Evolutionary conservation across 2,329 filamentous ascomycete genomes (phyloP).

Genomic region (Penicillium sp.): DNA sequence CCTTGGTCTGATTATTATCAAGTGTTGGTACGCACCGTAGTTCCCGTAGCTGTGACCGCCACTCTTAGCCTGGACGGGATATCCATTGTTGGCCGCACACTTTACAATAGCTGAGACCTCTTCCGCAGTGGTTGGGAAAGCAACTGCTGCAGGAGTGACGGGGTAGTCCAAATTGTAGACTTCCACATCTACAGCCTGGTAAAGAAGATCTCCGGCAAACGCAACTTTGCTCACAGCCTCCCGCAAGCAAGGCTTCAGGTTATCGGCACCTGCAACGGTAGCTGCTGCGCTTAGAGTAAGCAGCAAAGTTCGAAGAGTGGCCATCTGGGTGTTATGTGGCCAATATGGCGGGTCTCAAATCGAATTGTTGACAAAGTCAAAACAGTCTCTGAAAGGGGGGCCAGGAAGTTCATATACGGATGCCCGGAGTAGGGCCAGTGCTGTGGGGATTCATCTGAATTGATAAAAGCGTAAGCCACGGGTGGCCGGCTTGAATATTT

Average conservation of each 20-base stretch:
- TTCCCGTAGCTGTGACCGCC: slow-evolving; percentile 59
- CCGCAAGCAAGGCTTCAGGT: slow-evolving; percentile 1
- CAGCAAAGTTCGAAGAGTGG: neutral
- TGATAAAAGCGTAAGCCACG: neutral
- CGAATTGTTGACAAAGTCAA: neutral
- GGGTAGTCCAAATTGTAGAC: slow-evolving; percentile 16
- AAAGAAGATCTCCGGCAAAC: slow-evolving; percentile 10
- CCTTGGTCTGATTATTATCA: neutral
- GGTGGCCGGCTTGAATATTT: neutral
- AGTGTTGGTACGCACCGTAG: slow-evolving; percentile 32
- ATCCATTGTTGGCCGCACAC: slow-evolving; percentile 43
- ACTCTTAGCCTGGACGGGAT: slow-evolving; percentile 53
- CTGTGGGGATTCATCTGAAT: neutral
- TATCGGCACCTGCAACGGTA: slow-evolving; percentile 3
- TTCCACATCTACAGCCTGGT: slow-evolving; percentile 8
- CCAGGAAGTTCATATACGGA: neutral
- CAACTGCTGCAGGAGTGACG: slow-evolving; percentile 30
- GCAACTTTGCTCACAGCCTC: slow-evolving; percentile 5
- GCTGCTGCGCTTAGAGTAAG: neutral
- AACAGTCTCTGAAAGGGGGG: neutral
- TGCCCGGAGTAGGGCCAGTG: neutral
- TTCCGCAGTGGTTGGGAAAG: slow-evolving; percentile 34
- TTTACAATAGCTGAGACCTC: slow-evolving; percentile 49
- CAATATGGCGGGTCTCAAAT: neutral
- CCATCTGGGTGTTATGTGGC: neutral